These are phyloP conservation scores for Endocalyx cinctus DNA, from an alignment of 2,329 filamentous ascomycete species.

Conservation along the genomic window DNA sequence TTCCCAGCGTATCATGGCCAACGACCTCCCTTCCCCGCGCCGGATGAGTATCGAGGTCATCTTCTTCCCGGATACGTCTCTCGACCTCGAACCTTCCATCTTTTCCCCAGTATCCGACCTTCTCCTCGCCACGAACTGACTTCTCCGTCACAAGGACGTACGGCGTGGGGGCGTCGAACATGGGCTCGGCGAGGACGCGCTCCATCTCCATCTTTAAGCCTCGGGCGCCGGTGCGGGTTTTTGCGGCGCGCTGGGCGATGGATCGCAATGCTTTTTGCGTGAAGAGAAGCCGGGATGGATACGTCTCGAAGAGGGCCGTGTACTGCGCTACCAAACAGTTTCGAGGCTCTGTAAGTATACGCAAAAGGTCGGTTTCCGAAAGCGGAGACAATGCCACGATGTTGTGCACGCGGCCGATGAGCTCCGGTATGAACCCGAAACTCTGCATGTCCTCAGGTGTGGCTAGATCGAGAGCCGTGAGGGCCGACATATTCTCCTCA, in stretches of 20 bases:
- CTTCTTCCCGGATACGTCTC: slow-evolving; percentile 62
- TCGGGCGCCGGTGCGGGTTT: slow-evolving; percentile 68
- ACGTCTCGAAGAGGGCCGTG: slow-evolving; percentile 75
- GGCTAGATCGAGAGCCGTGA: slow-evolving; percentile 65
- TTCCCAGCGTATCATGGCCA: slow-evolving; percentile 18
- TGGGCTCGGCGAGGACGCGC: slow-evolving; percentile 70
- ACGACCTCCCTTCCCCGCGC: slow-evolving; percentile 13
- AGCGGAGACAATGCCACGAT: slow-evolving; percentile 81
- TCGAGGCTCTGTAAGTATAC: slow-evolving; percentile 87
- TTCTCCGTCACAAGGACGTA: slow-evolving; percentile 71
- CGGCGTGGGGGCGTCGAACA: slow-evolving; percentile 75
- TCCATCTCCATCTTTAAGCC: slow-evolving; percentile 79
- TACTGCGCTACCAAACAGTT: slow-evolving; percentile 89
- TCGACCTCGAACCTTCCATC: slow-evolving; percentile 68
- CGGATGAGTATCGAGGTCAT: slow-evolving; percentile 26
- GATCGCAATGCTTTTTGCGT: slow-evolving; percentile 76
- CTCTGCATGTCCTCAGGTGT: slow-evolving; percentile 72
- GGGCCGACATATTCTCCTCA: slow-evolving; percentile 29
- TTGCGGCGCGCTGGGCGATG: slow-evolving; percentile 64
- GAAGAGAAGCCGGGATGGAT: slow-evolving; percentile 76
- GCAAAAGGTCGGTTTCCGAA: slow-evolving; percentile 62
- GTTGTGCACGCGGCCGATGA: slow-evolving; percentile 93
- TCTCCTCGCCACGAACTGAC: slow-evolving; percentile 60
- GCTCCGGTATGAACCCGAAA: slow-evolving; percentile 88
- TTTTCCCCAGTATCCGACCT: slow-evolving; percentile 60